Conservation (phyloP, 352 stramenopile genomes). For the Phytophthora hybrid region DNA sequence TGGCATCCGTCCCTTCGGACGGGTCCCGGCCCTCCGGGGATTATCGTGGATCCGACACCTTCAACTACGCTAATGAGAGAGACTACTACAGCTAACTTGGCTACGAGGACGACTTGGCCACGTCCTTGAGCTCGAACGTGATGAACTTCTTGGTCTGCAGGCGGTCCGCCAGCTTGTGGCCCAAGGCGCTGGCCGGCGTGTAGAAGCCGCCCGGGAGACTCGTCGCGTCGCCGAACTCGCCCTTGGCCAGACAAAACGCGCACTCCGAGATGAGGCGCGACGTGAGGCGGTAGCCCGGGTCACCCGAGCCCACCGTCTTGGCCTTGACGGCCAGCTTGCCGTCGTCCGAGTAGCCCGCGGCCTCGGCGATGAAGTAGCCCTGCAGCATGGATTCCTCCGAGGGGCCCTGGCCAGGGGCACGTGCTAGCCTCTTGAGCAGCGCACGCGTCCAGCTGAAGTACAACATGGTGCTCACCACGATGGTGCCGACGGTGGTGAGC, state of each 20-base stretch:
- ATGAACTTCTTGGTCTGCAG: slow-evolving; percentile 69
- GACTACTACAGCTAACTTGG: slow-evolving; percentile 13
- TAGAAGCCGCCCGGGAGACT: slow-evolving; percentile 58
- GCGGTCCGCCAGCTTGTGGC: slow-evolving; percentile 58
- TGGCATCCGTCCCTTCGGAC: slow-evolving; percentile 28
- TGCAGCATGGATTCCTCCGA: slow-evolving; percentile 81
- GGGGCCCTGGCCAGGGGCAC: slow-evolving; percentile 83
- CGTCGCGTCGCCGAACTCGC: slow-evolving; percentile 38
- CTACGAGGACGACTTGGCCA: slow-evolving; percentile 14
- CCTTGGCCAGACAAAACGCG: slow-evolving; percentile 65
- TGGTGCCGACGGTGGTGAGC: slow-evolving; percentile 43
- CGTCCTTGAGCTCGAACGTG: slow-evolving; percentile 53
- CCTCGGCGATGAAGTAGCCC: slow-evolving; percentile 73
- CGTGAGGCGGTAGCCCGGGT: slow-evolving; percentile 71
- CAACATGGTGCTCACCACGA: slow-evolving; percentile 54
- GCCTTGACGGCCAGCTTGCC: slow-evolving; percentile 53
- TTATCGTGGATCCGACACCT: slow-evolving; percentile 3
- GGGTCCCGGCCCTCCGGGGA: slow-evolving; percentile 11
- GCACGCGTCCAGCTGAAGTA: slow-evolving; percentile 69
- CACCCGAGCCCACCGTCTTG: slow-evolving; percentile 48
- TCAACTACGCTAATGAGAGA: background rate
- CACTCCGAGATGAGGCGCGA: slow-evolving; percentile 66
- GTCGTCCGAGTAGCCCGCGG: slow-evolving; percentile 53
- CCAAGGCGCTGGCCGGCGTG: slow-evolving; percentile 67
- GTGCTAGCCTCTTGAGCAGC: slow-evolving; percentile 74